Percentiles rank a stretch among this genome's conserved stretches.
Conservation (phyloP, 2,329 filamentous ascomycete genomes). For the Boeremia exigua region DNA sequence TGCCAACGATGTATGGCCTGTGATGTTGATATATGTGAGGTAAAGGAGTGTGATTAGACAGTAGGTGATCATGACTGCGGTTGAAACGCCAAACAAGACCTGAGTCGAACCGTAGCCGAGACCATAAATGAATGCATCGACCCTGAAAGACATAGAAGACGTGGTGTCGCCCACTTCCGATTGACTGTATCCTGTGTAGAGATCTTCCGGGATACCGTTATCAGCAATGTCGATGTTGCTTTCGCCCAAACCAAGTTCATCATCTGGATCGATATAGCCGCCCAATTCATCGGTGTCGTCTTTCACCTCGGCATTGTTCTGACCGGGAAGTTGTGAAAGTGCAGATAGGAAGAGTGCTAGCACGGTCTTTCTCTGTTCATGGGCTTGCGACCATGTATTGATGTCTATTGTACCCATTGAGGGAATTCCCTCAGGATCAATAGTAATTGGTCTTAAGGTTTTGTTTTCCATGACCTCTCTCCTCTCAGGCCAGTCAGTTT, state of each 20-base stretch:
- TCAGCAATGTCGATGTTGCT: too few species aligned
- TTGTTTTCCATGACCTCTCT: background rate
- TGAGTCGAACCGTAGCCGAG: background rate
- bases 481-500: background rate
- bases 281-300: background rate
- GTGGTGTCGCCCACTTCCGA: background rate
- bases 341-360: background rate
- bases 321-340: too few species aligned
- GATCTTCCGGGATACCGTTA: too few species aligned
- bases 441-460: background rate
- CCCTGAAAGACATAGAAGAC: background rate
- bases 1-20: constrained; percentile 20
- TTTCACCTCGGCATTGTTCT: background rate
- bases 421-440: background rate
- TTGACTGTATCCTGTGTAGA: too few species aligned
- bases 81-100: background rate
- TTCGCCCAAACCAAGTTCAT: background rate
- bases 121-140: background rate
- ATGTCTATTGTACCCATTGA: too few species aligned
- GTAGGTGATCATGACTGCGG: constrained; percentile 37
- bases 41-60: background rate
- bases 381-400: too few species aligned
- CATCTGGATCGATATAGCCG: background rate
- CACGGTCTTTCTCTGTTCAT: too few species aligned
- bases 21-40: constrained; percentile 14